Evolutionary conservation across 129 eudicot genomes (phyloP).

Genomic region (Flaveria robusta): DNA sequence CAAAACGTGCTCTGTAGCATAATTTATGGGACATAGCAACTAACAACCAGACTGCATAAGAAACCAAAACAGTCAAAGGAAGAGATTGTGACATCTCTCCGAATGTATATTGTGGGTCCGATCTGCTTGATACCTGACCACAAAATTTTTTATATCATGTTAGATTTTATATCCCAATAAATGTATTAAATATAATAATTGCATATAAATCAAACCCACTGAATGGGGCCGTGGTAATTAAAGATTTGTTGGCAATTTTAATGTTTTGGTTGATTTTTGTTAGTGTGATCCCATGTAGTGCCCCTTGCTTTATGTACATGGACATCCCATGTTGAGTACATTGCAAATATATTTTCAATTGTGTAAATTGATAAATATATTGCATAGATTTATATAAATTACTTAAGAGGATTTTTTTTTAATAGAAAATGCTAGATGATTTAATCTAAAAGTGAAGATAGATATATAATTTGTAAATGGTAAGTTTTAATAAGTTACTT

Average conservation of each 20-base stretch:
- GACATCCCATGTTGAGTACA: neutral
- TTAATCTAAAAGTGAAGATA: too few species aligned
- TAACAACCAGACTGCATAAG: conserved; percentile 12
- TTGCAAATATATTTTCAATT: neutral
- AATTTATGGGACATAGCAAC: conserved; percentile 21
- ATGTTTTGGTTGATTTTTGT: conserved; percentile 12
- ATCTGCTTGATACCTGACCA: conserved; percentile 22
- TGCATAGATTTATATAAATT: neutral
- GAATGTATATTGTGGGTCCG: conserved; percentile 27
- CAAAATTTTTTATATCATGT: conserved; percentile 19
- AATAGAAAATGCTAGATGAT: neutral
- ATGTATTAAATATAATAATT: conserved; percentile 19
- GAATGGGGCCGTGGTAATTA: conserved; percentile 25
- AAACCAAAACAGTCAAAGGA: conserved; percentile 28
- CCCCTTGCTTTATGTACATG: neutral
- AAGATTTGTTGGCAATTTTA: conserved; percentile 22
- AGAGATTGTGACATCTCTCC: conserved; percentile 31
- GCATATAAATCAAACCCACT: neutral
- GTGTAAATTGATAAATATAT: neutral
- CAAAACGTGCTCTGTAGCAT: conserved; percentile 17
- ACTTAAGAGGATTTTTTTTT: neutral
- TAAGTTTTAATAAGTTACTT: too few species aligned
- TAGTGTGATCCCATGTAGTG: conserved; percentile 7
- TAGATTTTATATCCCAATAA: conserved; percentile 12
- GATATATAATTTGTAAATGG: too few species aligned